phyloP scores from a whole-genome alignment of 1,284 basidiomycete genomes.

The Butyriboletus pseudospeciosus region DNA sequence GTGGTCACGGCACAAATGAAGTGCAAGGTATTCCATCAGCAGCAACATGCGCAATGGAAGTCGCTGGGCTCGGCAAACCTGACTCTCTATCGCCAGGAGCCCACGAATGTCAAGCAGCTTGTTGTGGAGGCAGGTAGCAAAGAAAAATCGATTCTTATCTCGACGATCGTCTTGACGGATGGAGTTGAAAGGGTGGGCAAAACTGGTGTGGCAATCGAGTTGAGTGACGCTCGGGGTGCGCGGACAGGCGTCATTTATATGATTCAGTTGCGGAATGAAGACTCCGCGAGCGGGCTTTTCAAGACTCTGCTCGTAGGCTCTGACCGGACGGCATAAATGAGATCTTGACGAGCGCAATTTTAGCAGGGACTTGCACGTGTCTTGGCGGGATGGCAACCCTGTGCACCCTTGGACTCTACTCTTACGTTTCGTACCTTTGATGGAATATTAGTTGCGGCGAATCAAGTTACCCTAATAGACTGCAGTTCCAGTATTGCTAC shows the following conservation, averaged over 20 bases:
- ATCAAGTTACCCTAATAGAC: constrained; percentile 12
- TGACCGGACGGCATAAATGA: constrained; percentile 46
- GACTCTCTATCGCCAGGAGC: constrained; percentile 80
- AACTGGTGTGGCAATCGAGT: constrained; percentile 94
- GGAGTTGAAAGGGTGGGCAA: constrained; percentile 97
- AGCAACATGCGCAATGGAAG: constrained; percentile 97
- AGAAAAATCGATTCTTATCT: constrained; percentile 77
- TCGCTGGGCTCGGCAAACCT: constrained; percentile 84
- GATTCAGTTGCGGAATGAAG: constrained; percentile 91
- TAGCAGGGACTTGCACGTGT: background rate
- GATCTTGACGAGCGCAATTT: background rate
- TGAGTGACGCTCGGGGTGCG: constrained; percentile 78
- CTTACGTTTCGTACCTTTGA: constrained; percentile 1
- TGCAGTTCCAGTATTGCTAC: constrained; percentile 2
- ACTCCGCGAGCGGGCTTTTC: constrained; percentile 79
- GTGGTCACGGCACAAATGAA: constrained; percentile 91
- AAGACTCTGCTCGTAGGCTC: constrained; percentile 85
- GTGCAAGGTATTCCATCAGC: constrained; percentile 96
- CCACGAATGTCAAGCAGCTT: constrained; percentile 89
- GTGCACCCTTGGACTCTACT: background rate
- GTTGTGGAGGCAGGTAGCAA: constrained; percentile 89
- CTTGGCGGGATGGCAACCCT: background rate
- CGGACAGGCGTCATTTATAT: constrained; percentile 98
- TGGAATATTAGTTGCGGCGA: background rate
- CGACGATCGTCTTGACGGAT: constrained; percentile 92